Evolutionary conservation across 2,329 filamentous ascomycete species (phyloP), one percentile per base, ranked within the genome.

Genomic region (Fusarium sp.): DNA sequence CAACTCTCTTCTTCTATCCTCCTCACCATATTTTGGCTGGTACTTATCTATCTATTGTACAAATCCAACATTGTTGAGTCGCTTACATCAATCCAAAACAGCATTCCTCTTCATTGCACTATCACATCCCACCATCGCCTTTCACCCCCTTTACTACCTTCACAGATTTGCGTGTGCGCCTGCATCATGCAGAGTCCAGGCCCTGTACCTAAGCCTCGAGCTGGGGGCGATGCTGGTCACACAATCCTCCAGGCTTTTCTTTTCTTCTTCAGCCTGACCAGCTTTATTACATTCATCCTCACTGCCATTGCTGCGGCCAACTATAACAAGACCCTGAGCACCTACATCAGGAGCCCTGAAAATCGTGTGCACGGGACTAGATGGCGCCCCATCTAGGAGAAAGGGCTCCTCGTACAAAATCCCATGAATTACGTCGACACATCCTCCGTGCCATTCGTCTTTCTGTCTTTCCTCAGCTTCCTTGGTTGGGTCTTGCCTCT

Each of bases 231-330:
- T 11, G 18, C 61, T 34, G 32, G 47, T 60, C 68, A 63, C 29
- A 9, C 43, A 14, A 8, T 70, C 25, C 68, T 77, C 46, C 38
- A 52, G 8, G 12, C 43, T 3, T 62, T 74, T 11, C 53, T 77
- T 11, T 47, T 32, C 42, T n/a, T 74, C 51, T 77, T 76, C 46
- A 49, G 32, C 40, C 1, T 75, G 11, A 47, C 52, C 47, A 77
- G 73, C 55, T 52, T 77, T 16, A 12, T 68, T 38, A 72, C 77
- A 43, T 50, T 72, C 56, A 32, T 73, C 30, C 43, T 76, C 32
- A 54, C 68, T 12, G 22, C 63, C 9, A 24, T 70, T 20, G 46
- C 73, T 40, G 56, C 73, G 16, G n/a, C 29, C 22, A 18, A 40
- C 6, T 64, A 45, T 24, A 5, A 20, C 8, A 15, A 18, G 30